Evolutionary conservation across 345 rosid genomes (phyloP), one percentile per base, ranked within the genome.

Genomic region (Camelina sativa): DNA sequence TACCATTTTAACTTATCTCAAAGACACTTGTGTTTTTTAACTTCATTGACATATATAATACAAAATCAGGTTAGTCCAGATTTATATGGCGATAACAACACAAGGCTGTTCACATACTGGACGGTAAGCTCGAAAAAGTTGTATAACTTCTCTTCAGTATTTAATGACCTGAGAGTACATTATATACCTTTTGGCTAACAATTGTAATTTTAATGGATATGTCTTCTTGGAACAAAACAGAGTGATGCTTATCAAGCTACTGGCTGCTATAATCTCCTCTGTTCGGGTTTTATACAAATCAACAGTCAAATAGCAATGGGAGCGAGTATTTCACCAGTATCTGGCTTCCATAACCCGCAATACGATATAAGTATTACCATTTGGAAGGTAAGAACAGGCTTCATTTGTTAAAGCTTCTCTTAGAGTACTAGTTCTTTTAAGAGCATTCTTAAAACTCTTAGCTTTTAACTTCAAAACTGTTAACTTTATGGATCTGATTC

Each of bases 261-360:
- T 9, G 94, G 94, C 16, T 89, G 94, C 88, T 89, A 89, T 74
- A 89, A 89, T 79, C 94, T 87, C 16, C 85, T 85, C 2, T 89
- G 94, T 75, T 84, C 89, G 8, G 94, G 94, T 58, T 89, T 89
- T 68, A 84, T 89, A 80, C 94, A 89, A 54, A 82, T 87, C 74
- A 89, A 87, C 83, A 87, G 83, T 67, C 88, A 85, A 82, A 85
- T 89, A 80, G 94, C 91, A 12, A 82, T 89, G 89, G 94, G 94
- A 10, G 94, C 94, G 1, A 89, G 87, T 83, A 87, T 89, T 68
- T 85, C 86, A 57, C 94, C 94, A 0, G 77, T 89, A 61, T 89
- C 93, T 44, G 82, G 69, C 59, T 81, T 60, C 32, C 84, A 79
- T 69, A 80, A 76, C 74, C 56, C 88, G 40, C 94, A 87, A 58